Base-by-base conservation (phyloP, 306 rosid genomes). In the Trifolium fragiferum region DNA sequence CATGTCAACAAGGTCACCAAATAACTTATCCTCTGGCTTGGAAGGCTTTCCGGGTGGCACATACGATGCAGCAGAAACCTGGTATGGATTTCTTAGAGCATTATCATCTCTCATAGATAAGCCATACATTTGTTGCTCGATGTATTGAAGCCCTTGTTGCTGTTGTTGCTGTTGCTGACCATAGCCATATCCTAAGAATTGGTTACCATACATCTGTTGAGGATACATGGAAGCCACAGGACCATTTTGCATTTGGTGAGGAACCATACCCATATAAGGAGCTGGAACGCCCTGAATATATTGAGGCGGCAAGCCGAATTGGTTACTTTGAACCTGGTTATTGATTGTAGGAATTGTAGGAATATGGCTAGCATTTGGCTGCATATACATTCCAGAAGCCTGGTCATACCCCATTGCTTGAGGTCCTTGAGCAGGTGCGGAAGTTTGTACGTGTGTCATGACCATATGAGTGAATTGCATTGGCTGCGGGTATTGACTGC, bases 1-100 rank as follows among this genome's bases (percentile, higher is more conserved):
- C 81, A 90, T 85, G 84, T 87, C 84, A 75, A 95, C 97, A 58
- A 95, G 98, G 82, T 95, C 99, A 33, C 99, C 99, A 20, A 95
- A 95, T 47, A 95, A 86, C 70, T 86, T 95, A 76, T 95, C 97
- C 84, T 95, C 98, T 27, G 98, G 99, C 82, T 86, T 95, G 55
- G 86, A 79, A 78, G 97, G 96, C 88, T 81, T 92, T 55, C 57
- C 84, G 16, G 93, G 73, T 64, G 97, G 87, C 54, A 66, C 80
- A 66, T 89, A 87, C 27, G 98, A 87, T 65, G 95, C 50, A 76
- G 85, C 59, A 13, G 99, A 81, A 79, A 82, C 85, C 84, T 87
- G 96, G 83, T 87, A 79, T 38, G 93, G 65, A 60, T 86, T 85
- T 69, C 87, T 82, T 86, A 78, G 10, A 27, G 86, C 81, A 76